These are phyloP conservation scores for Diaporthe australafricana DNA, from an alignment of 2,329 filamentous ascomycete genomes.

Conservation along the genomic window DNA sequence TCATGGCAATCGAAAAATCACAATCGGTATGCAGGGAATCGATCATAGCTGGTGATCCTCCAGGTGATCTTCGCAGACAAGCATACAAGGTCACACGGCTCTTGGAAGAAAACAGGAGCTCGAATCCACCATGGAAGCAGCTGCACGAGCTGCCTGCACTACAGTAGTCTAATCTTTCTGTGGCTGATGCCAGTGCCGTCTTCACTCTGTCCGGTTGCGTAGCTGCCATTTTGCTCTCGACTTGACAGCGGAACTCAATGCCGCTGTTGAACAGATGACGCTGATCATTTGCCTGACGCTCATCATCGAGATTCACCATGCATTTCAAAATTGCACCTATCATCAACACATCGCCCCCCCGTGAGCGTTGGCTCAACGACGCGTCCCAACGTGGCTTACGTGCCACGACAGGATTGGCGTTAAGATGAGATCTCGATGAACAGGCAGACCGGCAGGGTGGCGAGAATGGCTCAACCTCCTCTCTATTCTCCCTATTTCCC, in stretches of 20 bases:
- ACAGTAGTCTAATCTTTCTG: background rate
- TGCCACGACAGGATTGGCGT: constrained; percentile 22
- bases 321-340: background rate
- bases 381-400: constrained; percentile 21
- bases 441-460: background rate
- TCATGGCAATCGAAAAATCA: background rate
- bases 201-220: background rate
- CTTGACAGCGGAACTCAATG: background rate
- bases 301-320: constrained; percentile 5
- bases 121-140: background rate
- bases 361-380: constrained; percentile 18
- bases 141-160: background rate
- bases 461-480: background rate
- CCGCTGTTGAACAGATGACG: background rate
- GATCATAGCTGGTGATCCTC: constrained; percentile 16
- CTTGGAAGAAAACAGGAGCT: constrained; percentile 20
- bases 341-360: background rate
- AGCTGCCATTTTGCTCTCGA: background rate
- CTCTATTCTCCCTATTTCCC: rapidly evolving
- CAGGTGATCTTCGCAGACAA: constrained; percentile 17
- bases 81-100: background rate
- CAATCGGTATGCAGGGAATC: constrained; percentile 1
- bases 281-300: background rate
- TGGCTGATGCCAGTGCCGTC: constrained; percentile 11
- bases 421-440: constrained; percentile 11